A percentile compares a stretch with the other conserved stretches of the same genome.
Conservation (phyloP, 345 rosid species). For the Carallia pectinifolia region DNA sequence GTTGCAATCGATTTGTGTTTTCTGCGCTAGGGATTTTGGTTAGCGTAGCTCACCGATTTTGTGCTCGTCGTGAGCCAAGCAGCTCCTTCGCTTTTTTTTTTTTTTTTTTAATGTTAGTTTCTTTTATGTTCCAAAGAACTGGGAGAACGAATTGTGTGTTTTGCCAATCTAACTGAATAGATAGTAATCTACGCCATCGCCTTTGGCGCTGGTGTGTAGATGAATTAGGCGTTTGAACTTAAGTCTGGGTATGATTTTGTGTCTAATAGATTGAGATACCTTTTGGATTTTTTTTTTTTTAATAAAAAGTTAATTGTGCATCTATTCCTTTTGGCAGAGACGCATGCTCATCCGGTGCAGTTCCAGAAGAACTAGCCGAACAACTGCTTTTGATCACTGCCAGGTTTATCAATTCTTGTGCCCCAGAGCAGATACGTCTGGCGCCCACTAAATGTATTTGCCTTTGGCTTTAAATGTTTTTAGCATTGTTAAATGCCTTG, state of each 20-base stretch:
- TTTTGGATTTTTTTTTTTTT: too few species aligned
- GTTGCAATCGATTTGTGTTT: too few species aligned
- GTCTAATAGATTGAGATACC: not conserved
- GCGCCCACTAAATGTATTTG: constrained; percentile 71
- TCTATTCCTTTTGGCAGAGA: constrained; percentile 23
- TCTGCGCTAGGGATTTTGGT: too few species aligned
- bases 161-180: too few species aligned
- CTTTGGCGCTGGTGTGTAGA: too few species aligned
- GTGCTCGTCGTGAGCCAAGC: too few species aligned
- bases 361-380: constrained; percentile 44
- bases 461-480: not conserved
- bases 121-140: too few species aligned
- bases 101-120: not conserved
- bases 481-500: not conserved
- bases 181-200: too few species aligned
- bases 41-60: not conserved
- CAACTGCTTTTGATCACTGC: constrained; percentile 40
- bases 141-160: too few species aligned
- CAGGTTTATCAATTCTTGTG: constrained; percentile 64
- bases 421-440: constrained; percentile 64
- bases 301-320: too few species aligned
- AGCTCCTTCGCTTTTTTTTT: not conserved
- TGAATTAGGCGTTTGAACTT: not conserved
- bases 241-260: not conserved
- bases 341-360: constrained; percentile 24